A percentile compares a stretch with the other conserved stretches of the same genome.
phyloP scores from a whole-genome alignment of 2,329 filamentous ascomycete species.

The Ceratocystiopsis sp. region DNA sequence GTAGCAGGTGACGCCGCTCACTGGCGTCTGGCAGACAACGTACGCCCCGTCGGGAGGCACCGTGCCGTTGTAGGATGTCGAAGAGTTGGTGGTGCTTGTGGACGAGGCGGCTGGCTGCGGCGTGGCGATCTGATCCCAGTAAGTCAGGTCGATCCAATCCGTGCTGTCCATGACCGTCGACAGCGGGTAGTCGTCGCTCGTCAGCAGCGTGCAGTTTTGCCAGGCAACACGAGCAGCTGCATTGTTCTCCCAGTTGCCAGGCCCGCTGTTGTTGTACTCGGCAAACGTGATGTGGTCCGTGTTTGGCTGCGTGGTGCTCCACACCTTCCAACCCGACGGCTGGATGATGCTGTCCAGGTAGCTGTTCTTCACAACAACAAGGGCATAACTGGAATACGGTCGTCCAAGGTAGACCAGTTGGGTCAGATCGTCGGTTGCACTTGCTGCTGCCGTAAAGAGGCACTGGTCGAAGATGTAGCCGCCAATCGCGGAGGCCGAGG shows the following conservation, averaged over 20 bases:
- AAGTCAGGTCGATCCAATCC: slow-evolving; percentile 13
- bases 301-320: slow-evolving; percentile 17
- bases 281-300: slow-evolving; percentile 16
- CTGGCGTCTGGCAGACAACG: slow-evolving; percentile 17
- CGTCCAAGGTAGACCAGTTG: slow-evolving; percentile 39
- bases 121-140: slow-evolving; percentile 11
- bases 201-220: slow-evolving; percentile 11
- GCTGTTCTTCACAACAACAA: slow-evolving; percentile 30
- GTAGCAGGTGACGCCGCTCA: slow-evolving; percentile 14
- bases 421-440: slow-evolving; percentile 21
- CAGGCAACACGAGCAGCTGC: slow-evolving; percentile 14
- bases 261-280: slow-evolving; percentile 43
- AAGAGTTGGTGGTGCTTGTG: slow-evolving; percentile 3
- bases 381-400: slow-evolving; percentile 27
- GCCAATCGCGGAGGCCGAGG: slow-evolving; percentile 22
- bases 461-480: slow-evolving; percentile 31
- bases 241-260: slow-evolving; percentile 19
- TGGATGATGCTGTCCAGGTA: slow-evolving; percentile 38
- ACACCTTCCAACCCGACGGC: slow-evolving; percentile 35
- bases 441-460: slow-evolving; percentile 15
- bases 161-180: slow-evolving; percentile 12
- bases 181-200: slow-evolving; percentile 11
- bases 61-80: slow-evolving; percentile 11
- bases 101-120: slow-evolving; percentile 8
- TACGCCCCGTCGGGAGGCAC: slow-evolving; percentile 15